Evolutionary conservation across 2,329 filamentous ascomycete species (phyloP), one percentile per base, ranked within the genome.

Genomic region (Cryphonectria nitschkei): DNA sequence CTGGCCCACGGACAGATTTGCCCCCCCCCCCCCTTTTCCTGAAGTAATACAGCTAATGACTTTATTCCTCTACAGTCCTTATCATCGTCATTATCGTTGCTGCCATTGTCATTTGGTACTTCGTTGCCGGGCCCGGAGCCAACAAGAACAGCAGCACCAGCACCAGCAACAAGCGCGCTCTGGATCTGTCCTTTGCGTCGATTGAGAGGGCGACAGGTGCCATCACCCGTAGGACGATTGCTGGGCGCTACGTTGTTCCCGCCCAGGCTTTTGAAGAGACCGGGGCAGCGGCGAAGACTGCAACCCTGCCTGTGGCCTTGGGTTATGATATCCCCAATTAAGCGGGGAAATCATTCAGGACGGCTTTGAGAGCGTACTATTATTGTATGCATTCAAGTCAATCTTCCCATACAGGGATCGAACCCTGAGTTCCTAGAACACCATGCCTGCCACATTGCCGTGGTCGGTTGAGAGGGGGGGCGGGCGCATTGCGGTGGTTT

Each of bases 71-170:
- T 19, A 56, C 70, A 87, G 85, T 89, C 61, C 79, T 80, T 65
- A 87, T 89, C 66, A 80, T 89, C 61, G 75, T 85, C 67, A 80
- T 89, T 63, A 82, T 89, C 61, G 84, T 84, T 58, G 82, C 87
- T 67, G 79, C 84, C 63, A 83, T 89, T 11, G 82, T 85, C 68
- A 80, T 85, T 67, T 87, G 85, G 75, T 76, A 87, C 72, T 79
- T 82, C 39, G 79, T 85, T 72, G 81, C 69, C 19, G 69, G 70
- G 3, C 43, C 34, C 56, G 52, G 79, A 72, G 74, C 78, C 73
- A 76, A 75, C 65, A 77, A 76, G 67, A 75, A 72, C 68, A 77
- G 74, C 68, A 80, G 79, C 75, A 79, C 78, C 77, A 77, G 74
- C 70, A 70, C 52, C 71, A 75, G 73, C 71, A 41, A 75, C 26